phyloP scores from a whole-genome alignment of 2,329 filamentous ascomycete genomes.

The Cladosporium sphaerospermum region DNA sequence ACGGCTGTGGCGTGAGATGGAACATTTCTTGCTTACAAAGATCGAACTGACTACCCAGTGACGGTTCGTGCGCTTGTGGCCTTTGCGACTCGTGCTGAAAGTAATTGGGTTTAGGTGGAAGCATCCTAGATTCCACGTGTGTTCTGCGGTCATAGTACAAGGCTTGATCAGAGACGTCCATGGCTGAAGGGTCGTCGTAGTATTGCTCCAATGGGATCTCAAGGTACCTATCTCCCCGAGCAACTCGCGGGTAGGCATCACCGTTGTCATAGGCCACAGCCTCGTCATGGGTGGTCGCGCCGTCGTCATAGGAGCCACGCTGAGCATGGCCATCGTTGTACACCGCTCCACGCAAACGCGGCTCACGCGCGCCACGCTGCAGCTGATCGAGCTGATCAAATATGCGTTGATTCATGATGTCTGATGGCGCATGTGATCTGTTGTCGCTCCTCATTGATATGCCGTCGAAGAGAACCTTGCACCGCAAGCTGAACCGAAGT shows the following conservation, averaged over 20 bases:
- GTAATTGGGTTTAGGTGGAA: background rate
- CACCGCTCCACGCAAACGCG: background rate
- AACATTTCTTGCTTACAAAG: background rate
- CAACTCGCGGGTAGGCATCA: background rate
- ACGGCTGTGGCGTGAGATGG: too few species aligned
- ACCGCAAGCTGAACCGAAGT: too few species aligned
- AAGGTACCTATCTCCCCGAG: background rate
- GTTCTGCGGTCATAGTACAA: background rate
- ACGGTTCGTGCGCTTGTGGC: background rate
- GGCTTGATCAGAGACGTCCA: background rate
- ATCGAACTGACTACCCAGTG: background rate
- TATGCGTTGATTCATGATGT: constrained; percentile 19
- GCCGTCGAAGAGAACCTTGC: too few species aligned
- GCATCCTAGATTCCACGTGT: background rate
- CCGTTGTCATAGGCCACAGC: constrained; percentile 4
- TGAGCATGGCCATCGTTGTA: constrained; percentile 6
- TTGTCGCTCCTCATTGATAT: too few species aligned
- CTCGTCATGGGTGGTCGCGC: background rate
- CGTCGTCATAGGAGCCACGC: constrained; percentile 1
- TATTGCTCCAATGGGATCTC: background rate
- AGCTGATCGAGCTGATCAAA: constrained; percentile 26
- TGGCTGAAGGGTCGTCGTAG: background rate
- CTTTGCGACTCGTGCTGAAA: background rate
- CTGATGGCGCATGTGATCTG: background rate
- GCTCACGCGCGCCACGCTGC: constrained; percentile 17